Evolutionary conservation across 805 yeast species (phyloP).

Genomic region (Candida stauntonica): DNA sequence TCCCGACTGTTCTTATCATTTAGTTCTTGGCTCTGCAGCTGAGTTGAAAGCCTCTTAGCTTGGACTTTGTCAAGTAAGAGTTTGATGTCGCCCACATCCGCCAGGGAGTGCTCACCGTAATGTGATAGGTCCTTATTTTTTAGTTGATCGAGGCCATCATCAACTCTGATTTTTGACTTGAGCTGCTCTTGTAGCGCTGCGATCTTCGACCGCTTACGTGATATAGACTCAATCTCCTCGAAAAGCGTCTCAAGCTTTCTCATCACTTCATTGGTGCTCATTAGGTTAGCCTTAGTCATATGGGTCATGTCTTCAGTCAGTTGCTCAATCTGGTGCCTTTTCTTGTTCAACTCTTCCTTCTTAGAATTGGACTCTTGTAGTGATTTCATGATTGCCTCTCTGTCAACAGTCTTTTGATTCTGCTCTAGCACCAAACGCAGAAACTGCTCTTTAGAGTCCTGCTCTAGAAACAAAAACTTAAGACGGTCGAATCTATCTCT

Average conservation of each 20-base stretch:
- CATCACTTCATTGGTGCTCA: conserved; percentile 4
- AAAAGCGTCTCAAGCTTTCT: conserved; percentile 1
- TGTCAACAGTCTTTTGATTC: conserved; percentile 27
- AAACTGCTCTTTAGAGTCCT: conserved; percentile 67
- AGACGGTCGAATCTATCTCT: conserved; percentile 42
- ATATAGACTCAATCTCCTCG: not conserved
- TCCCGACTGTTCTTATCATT: no score
- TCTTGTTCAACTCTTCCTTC: conserved; percentile 2
- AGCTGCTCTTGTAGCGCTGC: not conserved
- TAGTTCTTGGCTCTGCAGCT: no score
- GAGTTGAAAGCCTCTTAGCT: no score
- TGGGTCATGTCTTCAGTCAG: not conserved
- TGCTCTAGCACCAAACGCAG: conserved; percentile 44
- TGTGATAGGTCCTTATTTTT: no score
- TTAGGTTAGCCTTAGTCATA: not conserved
- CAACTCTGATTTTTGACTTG: not conserved
- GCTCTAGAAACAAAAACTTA: conserved; percentile 64
- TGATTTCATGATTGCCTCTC: conserved; percentile 31
- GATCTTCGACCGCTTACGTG: not conserved
- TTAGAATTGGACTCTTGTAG: conserved; percentile 24
- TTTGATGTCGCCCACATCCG: no score
- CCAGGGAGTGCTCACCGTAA: no score
- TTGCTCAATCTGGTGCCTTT: conserved; percentile 2
- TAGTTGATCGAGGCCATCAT: no score
- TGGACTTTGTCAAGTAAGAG: no score